Evolutionary conservation across 2,329 filamentous ascomycete species (phyloP).

Genomic region (Emergomyces pasteurianus): DNA sequence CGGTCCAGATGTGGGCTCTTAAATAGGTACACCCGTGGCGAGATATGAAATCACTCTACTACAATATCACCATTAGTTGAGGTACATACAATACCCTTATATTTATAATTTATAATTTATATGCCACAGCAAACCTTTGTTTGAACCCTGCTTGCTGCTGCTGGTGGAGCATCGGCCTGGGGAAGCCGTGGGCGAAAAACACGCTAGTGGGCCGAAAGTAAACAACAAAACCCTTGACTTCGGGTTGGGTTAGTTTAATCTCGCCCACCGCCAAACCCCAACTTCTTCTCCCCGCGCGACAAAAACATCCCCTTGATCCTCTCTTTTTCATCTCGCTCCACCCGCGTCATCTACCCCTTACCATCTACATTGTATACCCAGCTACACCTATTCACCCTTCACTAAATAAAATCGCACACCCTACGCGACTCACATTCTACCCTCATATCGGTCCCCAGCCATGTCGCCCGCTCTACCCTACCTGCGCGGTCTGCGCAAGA

Average conservation of each 20-base stretch:
- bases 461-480: conserved; percentile 59
- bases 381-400: neutral
- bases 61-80: neutral
- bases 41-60: neutral
- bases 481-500: conserved; percentile 72
- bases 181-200: neutral
- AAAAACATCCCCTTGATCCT: conserved; percentile 10
- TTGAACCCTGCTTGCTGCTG: neutral
- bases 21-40: neutral
- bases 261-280: too few relatives aligned
- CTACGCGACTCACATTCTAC: conserved; percentile 33
- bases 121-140: too few relatives aligned
- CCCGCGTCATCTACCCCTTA: conserved; percentile 1
- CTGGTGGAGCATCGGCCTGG: neutral
- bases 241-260: too few relatives aligned
- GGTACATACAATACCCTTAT: neutral
- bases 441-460: conserved; percentile 19
- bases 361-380: conserved; percentile 4
- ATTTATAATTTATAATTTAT: neutral
- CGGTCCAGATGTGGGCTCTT: neutral
- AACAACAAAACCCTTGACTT: too few relatives aligned
- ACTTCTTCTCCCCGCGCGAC: neutral
- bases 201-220: neutral
- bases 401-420: conserved; percentile 32
- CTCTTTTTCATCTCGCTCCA: conserved; percentile 9